phyloP scores from a whole-genome alignment of 1,284 basidiomycete genomes.

The Paramarasmius palmivorus region DNA sequence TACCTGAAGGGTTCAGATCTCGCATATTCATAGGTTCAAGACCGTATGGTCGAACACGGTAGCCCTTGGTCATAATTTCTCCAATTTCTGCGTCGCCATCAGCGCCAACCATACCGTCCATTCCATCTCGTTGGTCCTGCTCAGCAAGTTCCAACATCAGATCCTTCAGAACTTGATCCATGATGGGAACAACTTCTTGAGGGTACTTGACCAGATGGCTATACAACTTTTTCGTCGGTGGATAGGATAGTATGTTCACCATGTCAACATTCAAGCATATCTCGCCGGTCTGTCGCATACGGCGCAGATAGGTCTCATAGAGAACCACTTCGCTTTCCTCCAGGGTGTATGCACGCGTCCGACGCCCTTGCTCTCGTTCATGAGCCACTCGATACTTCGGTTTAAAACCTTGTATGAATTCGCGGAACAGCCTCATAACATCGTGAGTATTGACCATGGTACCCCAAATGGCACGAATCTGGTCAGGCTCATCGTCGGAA shows the following conservation, averaged over 20 bases:
- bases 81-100: slow-evolving; percentile 78
- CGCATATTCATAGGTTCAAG: slow-evolving; percentile 86
- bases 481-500: slow-evolving; percentile 70
- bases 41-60: slow-evolving; percentile 92
- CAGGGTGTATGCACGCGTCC: slow-evolving; percentile 52
- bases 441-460: slow-evolving; percentile 91
- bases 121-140: slow-evolving; percentile 68
- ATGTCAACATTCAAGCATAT: slow-evolving; percentile 93
- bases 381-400: slow-evolving; percentile 85
- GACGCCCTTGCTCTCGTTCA: slow-evolving; percentile 66
- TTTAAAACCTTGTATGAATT: slow-evolving; percentile 92
- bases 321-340: slow-evolving; percentile 70
- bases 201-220: slow-evolving; percentile 88
- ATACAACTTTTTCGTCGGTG: slow-evolving; percentile 81
- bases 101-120: slow-evolving; percentile 69
- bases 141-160: slow-evolving; percentile 83
- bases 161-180: slow-evolving; percentile 96
- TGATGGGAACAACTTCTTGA: slow-evolving; percentile 94
- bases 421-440: slow-evolving; percentile 88
- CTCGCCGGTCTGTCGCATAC: slow-evolving; percentile 90
- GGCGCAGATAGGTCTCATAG: slow-evolving; percentile 84
- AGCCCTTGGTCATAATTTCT: slow-evolving; percentile 80
- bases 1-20: slow-evolving; percentile 87
- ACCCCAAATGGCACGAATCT: slow-evolving; percentile 94
- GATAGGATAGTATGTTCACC: slow-evolving; percentile 86